A percentile compares a stretch with the other conserved stretches of the same genome.
Evolutionary conservation across 2,329 filamentous ascomycete genomes (phyloP).

Genomic region (Phialophora expanda): DNA sequence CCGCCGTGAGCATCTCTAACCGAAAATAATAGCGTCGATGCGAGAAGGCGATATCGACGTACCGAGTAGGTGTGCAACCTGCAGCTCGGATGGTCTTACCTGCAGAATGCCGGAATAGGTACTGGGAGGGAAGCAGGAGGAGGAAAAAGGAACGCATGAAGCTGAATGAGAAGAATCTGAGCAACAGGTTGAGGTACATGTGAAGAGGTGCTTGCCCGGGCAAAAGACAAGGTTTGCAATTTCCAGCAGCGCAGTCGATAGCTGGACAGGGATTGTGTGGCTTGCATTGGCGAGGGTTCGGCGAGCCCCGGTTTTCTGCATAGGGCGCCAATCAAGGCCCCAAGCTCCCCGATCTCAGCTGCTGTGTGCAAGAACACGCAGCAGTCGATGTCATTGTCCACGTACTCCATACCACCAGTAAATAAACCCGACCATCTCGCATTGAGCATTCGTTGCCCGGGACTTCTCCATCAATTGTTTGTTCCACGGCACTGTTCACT

Average conservation of each 20-base stretch:
- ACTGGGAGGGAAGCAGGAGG: not conserved
- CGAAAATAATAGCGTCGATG: conserved; percentile 2
- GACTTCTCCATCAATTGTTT: not conserved
- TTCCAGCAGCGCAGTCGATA: not conserved
- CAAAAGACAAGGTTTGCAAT: conserved; percentile 1
- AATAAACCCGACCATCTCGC: conserved; percentile 7
- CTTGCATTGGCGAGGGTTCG: conserved; percentile 8
- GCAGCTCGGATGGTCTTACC: conserved; percentile 2
- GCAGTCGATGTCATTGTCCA: conserved; percentile 6
- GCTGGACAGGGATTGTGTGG: conserved; percentile 13
- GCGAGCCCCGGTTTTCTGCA: not conserved
- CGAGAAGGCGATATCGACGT: not conserved
- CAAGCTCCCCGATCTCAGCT: not conserved
- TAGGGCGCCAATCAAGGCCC: not conserved
- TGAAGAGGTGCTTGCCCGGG: not conserved
- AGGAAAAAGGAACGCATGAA: not conserved
- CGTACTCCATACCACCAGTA: not conserved
- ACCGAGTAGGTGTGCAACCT: not conserved
- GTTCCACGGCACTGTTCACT: not conserved
- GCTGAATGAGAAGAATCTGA: not conserved
- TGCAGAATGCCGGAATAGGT: too few relatives aligned
- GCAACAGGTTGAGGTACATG: not conserved
- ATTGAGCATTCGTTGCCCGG: not conserved
- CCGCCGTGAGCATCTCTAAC: not conserved
- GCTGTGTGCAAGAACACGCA: not conserved